Conservation (phyloP, 768 basidiomycete genomes). For the Agrocybe pediades region DNA sequence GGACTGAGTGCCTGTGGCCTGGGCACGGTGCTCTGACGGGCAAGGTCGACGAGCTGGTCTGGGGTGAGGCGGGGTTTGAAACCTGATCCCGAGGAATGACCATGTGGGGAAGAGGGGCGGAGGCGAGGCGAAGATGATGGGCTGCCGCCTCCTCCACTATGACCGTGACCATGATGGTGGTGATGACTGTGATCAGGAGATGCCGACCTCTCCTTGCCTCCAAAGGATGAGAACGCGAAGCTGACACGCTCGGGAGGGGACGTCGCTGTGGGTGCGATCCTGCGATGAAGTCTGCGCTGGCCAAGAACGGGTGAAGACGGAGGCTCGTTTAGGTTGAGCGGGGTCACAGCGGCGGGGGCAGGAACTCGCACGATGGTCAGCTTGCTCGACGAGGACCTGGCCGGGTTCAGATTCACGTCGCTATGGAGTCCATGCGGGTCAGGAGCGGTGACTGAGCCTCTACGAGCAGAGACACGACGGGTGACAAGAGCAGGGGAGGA, state of each 20-base stretch:
- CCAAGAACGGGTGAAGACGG: conserved; percentile 28
- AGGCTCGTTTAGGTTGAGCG: conserved; percentile 34
- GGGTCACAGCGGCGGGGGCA: conserved; percentile 27
- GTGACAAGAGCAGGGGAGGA: background rate
- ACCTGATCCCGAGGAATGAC: conserved; percentile 29
- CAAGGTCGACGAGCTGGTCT: conserved; percentile 76
- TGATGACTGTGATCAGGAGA: conserved; percentile 17
- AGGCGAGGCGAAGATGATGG: conserved; percentile 46
- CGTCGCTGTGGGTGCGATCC: conserved; percentile 19
- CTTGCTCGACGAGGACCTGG: conserved; percentile 58
- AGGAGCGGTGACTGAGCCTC: conserved; percentile 68
- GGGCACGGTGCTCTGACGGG: conserved; percentile 57
- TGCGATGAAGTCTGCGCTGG: conserved; percentile 27
- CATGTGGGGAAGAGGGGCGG: conserved; percentile 50
- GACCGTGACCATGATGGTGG: background rate
- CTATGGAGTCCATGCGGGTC: conserved; percentile 69
- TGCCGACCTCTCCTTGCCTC: conserved; percentile 24
- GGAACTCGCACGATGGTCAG: conserved; percentile 77
- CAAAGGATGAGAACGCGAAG: conserved; percentile 71
- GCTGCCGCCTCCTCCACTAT: conserved; percentile 9
- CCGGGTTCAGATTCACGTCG: conserved; percentile 51
- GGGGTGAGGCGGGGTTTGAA: conserved; percentile 60
- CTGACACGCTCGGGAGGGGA: conserved; percentile 17
- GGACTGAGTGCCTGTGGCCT: conserved; percentile 12
- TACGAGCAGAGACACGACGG: conserved; percentile 49